Evolutionary conservation across 2,329 filamentous ascomycete species (phyloP), one percentile per base, ranked within the genome.

Genomic region (Hymenoscyphus repandus): DNA sequence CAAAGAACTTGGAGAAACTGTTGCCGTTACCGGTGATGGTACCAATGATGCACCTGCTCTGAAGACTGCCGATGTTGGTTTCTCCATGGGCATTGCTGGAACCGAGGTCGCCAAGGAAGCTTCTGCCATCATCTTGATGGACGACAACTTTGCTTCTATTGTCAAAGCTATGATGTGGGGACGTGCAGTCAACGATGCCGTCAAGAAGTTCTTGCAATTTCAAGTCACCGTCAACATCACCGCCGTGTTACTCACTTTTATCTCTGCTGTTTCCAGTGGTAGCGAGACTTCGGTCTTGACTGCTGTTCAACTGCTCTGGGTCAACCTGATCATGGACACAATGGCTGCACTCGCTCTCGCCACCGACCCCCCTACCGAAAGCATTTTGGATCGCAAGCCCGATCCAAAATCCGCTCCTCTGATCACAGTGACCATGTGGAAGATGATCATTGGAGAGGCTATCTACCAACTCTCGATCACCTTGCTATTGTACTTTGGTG

Each of bases 391-490:
- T 54, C 79, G 86, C 34, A 87, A 87, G 64, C 88, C 88, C 1
- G 82, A 88, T 52, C 78, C 83, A 2, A 90, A 90, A 64, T 84
- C 80, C 30, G 84, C 85, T 6, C 77, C 85, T 1, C 74, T 92
- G 5, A 93, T 97, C 61, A 95, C 90, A 1, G 74, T 86, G 32
- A 91, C 86, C 15, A 97, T 97, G 92, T 95, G 92, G 92, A 97
- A 97, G 76, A 97, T 97, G 92, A 96, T 97, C 55, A 78, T 96
- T 40, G 92, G 91, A 2, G 90, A 97, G 68, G 83, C 90, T 1
- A 76, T 96, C 51, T 97, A 93, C 69, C 91, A 97, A 68, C 80
- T 97, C 0, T 75, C 75, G 4, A 81, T 84, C 18, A 86, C 90
- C 0, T 86, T 96, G 58, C 75, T 92, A 55, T 77, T 96, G 20